Conservation (phyloP, 495 filamentous ascomycete genomes). For the Podospora pseudopauciseta region DNA sequence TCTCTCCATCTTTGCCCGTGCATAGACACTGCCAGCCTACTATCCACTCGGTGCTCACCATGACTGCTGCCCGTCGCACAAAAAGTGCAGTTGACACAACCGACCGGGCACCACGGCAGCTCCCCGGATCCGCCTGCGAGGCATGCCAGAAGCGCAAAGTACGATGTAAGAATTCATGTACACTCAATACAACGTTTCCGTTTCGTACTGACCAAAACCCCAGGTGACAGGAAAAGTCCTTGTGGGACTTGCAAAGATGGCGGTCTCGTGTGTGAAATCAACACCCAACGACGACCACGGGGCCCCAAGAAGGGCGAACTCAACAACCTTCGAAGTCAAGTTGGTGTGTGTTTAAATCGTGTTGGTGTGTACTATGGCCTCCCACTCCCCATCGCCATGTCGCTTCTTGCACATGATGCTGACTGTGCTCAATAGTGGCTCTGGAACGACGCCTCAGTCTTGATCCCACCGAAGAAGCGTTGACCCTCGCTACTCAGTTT, state of each 20-base stretch:
- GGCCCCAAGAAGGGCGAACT: constrained; percentile 55
- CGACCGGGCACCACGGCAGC: constrained; percentile 34
- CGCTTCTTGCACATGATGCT: not conserved
- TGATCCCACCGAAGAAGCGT: constrained; percentile 10
- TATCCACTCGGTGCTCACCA: not conserved
- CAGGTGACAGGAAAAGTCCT: constrained; percentile 49
- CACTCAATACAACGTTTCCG: not conserved
- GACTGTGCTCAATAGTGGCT: constrained; percentile 20
- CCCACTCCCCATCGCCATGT: not conserved
- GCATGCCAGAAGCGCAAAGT: constrained; percentile 49
- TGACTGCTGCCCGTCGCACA: constrained; percentile 22
- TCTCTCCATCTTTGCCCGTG: not conserved
- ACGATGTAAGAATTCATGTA: constrained; percentile 30
- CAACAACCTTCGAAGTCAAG: constrained; percentile 46
- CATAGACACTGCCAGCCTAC: no score
- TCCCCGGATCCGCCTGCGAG: constrained; percentile 46
- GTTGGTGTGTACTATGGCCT: not conserved
- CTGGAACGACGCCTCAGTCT: constrained; percentile 40
- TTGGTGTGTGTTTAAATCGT: constrained; percentile 35
- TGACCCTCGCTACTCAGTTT: not conserved
- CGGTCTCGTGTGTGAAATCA: constrained; percentile 48
- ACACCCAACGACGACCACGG: constrained; percentile 42
- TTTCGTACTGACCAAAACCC: not conserved
- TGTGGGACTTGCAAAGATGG: constrained; percentile 50
- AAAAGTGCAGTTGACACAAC: constrained; percentile 5